Evolutionary conservation across 176 grass and related monocot species (phyloP), one percentile per base, ranked within the genome.

Genomic region (Aegilops speltoides): DNA sequence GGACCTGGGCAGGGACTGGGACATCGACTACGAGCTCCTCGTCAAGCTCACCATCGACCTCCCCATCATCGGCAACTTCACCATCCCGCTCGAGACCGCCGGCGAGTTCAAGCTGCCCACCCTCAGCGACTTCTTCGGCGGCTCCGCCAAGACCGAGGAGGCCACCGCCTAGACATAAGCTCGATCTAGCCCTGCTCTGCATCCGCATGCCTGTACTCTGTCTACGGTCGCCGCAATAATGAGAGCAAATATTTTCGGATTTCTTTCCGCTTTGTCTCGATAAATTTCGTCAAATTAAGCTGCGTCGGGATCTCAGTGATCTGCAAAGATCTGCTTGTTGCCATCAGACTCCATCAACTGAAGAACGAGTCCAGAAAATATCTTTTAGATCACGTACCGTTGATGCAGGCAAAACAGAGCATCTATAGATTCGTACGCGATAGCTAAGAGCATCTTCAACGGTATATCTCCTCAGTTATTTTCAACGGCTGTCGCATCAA

Each of bases 61-160:
- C 10, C 93, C 93, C 12, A 34, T 95, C 43, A 5, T 93, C 57
- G 95, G 95, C 0, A 92, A 93, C 83, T 71, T 98, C 89, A 98
- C 96, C 80, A 93, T 98, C 82, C 95, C 95, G 4, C 91, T 98
- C 15, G 60, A 80, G 1, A 85, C 81, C 77, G 50, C 37, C 46
- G 95, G 95, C 12, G 95, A 98, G 95, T 83, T 98, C 50, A 95
- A 95, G 87, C 91, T 98, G 6, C 95, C 95, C 10, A 98, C 93
- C 0, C 15, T 95, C 87, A 73, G 77, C 76, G 92, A 94, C 83
- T 43, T 97, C 82, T 94, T 97, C 82, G 73, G 45, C 79, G 74
- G 26, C 5, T 6, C 24, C 4, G 17, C 19, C 19, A 20, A 77
- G 74, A 13, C 1, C 4, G 24, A 54, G 22, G 23, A 2, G 22